These are phyloP conservation scores for Pythium monospermum DNA, from an alignment of 352 stramenopile genomes.

Conservation along the genomic window DNA sequence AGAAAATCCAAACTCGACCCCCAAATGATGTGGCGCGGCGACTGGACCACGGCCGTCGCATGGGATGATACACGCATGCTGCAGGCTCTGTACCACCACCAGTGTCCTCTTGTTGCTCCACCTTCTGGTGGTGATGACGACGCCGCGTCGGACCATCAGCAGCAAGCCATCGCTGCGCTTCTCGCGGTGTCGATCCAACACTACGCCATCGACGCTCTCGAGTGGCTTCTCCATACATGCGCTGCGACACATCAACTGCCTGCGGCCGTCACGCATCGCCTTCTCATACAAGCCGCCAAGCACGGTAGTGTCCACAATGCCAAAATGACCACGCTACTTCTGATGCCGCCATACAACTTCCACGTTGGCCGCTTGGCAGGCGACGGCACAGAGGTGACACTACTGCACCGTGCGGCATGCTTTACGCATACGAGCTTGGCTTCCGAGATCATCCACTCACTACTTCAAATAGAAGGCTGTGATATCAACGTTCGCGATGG, in stretches of 20 bases:
- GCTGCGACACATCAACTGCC: background rate
- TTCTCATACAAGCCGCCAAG: constrained; percentile 13
- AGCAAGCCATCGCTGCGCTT: constrained; percentile 12
- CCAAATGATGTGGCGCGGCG: background rate
- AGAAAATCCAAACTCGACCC: background rate
- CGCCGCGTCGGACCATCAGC: background rate
- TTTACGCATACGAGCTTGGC: constrained; percentile 27
- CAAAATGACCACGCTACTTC: constrained; percentile 31
- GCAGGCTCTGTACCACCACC: background rate
- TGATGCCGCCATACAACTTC: constrained; percentile 26
- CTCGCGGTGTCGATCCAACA: constrained; percentile 25
- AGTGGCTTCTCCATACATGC: constrained; percentile 33
- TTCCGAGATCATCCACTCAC: constrained; percentile 17
- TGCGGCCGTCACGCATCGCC: background rate
- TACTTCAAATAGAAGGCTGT: constrained; percentile 23
- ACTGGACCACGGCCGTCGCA: background rate
- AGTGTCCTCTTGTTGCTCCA: too few species aligned
- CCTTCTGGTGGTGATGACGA: background rate
- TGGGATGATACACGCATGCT: background rate
- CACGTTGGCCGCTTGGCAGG: constrained; percentile 39
- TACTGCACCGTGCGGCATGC: constrained; percentile 48
- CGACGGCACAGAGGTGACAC: constrained; percentile 36
- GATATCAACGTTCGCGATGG: constrained; percentile 51
- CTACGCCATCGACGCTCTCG: constrained; percentile 30
- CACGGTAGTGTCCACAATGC: constrained; percentile 34